Percentiles rank a stretch among this genome's conserved stretches.
phyloP scores from a whole-genome alignment of 768 basidiomycete genomes.

The Xerocomellus dryophilus region DNA sequence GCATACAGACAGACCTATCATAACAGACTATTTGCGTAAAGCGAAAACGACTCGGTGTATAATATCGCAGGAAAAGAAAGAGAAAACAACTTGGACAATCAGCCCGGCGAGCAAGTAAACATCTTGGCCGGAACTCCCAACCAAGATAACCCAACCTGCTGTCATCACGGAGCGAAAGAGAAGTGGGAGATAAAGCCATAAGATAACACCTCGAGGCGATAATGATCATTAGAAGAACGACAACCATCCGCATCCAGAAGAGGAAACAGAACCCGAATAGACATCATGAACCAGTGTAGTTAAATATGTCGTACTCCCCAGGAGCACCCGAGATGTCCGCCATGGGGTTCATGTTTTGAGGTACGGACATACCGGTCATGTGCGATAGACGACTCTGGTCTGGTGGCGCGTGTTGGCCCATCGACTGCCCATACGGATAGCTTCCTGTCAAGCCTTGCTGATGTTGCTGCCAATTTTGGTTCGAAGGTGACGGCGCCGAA shows the following conservation, averaged over 20 bases:
- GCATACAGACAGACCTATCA: slow-evolving; percentile 32
- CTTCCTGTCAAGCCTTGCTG: slow-evolving; percentile 27
- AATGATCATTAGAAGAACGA: slow-evolving; percentile 23
- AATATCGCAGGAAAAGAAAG: slow-evolving; percentile 19
- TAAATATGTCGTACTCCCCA: slow-evolving; percentile 57
- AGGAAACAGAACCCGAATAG: slow-evolving; percentile 12
- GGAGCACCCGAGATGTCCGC: slow-evolving; percentile 39
- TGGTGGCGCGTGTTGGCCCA: slow-evolving; percentile 18
- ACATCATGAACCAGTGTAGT: slow-evolving; percentile 48
- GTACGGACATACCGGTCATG: slow-evolving; percentile 51
- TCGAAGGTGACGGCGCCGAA: slow-evolving; percentile 25
- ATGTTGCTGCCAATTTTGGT: slow-evolving; percentile 28
- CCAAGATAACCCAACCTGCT: slow-evolving; percentile 7
- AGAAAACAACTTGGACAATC: neutral
- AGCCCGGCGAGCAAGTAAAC: neutral
- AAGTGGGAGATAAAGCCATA: slow-evolving; percentile 5
- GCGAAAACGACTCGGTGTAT: slow-evolving; percentile 20
- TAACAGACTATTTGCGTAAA: slow-evolving; percentile 24
- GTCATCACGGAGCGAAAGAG: slow-evolving; percentile 4
- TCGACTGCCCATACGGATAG: slow-evolving; percentile 30
- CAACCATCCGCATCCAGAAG: slow-evolving; percentile 17
- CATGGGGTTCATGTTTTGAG: slow-evolving; percentile 42
- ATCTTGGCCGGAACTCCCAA: neutral
- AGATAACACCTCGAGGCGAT: slow-evolving; percentile 27
- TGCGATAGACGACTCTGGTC: slow-evolving; percentile 42